Evolutionary conservation across 352 stramenopile species (phyloP), one percentile per base, ranked within the genome.

Genomic region (Phytophthora pini): DNA sequence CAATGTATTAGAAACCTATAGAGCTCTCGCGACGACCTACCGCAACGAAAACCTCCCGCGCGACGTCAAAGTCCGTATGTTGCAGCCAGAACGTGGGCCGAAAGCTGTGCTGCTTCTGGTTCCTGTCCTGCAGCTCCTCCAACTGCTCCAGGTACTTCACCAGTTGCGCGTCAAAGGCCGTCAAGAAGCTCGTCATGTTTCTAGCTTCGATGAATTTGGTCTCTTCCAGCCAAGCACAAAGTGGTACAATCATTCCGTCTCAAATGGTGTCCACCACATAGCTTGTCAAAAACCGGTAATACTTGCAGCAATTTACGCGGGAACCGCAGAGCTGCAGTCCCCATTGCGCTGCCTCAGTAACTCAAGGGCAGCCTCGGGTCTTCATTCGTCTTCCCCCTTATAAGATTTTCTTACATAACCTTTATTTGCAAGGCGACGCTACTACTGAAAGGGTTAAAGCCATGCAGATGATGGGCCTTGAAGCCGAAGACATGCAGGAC

Each of bases 71-170:
- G 31, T 95, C 87, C 15, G 72, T 62, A 40, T 92, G 72, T 56
- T 90, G 72, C 57, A 92, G 65, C 87, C 87, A 95, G 65, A 95
- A 95, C 3, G 74, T 79, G 17, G 87, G 80, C 62, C 84, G 77
- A 64, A 95, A 95, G 32, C 62, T 60, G 34, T 77, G 73, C 48
- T 89, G 70, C 48, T 75, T 55, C 22, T 77, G 81, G 62, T 84
- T 89, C 36, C 74, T 72, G 26, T 66, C 45, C 63, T 92, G 80
- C 32, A 94, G 70, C 45, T 80, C 53, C 59, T 92, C 75, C 47
- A 95, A 60, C 56, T 93, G 81, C 24, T 65, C 47, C 52, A 91
- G 55, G 41, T 84, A 88, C 55, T 69, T 75, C 47, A 51, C 61
- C 50, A 92, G 52, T 39, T 77, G 68, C 48, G 75, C 77, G 56